phyloP scores from a whole-genome alignment of 345 rosid species.

The Brassica nigra region DNA sequence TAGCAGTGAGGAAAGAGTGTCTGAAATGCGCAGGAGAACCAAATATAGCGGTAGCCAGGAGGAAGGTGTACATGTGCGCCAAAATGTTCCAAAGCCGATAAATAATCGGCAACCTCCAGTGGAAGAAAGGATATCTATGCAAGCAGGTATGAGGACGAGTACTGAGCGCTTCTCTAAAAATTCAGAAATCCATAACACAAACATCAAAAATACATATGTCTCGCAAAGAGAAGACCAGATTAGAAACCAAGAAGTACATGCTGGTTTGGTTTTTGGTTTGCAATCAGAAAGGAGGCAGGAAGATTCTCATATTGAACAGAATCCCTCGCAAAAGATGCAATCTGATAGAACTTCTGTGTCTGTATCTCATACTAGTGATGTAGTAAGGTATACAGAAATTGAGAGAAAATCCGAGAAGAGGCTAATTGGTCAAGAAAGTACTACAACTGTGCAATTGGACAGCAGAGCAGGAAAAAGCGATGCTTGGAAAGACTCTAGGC shows the following conservation, averaged over 20 bases:
- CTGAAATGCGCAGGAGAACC: constrained; percentile 47
- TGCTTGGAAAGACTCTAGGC: constrained; percentile 42
- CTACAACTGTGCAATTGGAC: constrained; percentile 39
- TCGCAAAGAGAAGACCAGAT: constrained; percentile 46
- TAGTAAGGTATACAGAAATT: constrained; percentile 41
- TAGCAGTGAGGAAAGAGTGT: constrained; percentile 43
- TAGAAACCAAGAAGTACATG: constrained; percentile 45
- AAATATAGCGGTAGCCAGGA: constrained; percentile 45
- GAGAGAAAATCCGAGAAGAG: constrained; percentile 48
- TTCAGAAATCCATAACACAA: constrained; percentile 39
- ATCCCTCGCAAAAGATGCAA: constrained; percentile 41
- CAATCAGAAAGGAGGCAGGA: constrained; percentile 46
- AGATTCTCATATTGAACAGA: constrained; percentile 39
- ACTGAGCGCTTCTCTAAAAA: constrained; percentile 43
- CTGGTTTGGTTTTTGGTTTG: constrained; percentile 39
- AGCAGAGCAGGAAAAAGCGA: constrained; percentile 35
- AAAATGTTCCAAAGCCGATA: constrained; percentile 37
- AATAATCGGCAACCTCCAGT: constrained; percentile 40
- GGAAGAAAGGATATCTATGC: constrained; percentile 43
- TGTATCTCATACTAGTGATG: constrained; percentile 39
- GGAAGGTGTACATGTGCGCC: constrained; percentile 44
- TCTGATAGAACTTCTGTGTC: constrained; percentile 54
- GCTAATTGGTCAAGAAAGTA: constrained; percentile 48
- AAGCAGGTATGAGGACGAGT: constrained; percentile 42
- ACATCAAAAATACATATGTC: constrained; percentile 39